These are phyloP conservation scores for Lachancea nothofagi DNA, from an alignment of 805 yeast species.

Conservation along the genomic window DNA sequence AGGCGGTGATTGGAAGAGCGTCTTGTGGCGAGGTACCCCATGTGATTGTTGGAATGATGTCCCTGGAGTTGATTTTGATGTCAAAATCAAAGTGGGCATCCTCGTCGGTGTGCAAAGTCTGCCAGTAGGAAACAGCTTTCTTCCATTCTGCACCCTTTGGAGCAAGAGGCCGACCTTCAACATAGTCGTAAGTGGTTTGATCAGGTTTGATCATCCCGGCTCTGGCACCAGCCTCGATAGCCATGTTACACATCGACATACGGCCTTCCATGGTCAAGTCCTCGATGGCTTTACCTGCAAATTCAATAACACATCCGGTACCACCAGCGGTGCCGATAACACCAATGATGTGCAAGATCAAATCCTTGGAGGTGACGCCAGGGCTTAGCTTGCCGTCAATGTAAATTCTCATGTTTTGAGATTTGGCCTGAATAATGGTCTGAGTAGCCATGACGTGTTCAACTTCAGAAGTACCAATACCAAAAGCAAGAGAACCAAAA, in stretches of 20 bases:
- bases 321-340: constrained; percentile 99
- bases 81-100: constrained; percentile 88
- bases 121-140: constrained; percentile 90
- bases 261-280: constrained; percentile 92
- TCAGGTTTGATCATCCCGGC: constrained; percentile 99
- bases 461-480: constrained; percentile 98
- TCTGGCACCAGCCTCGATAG: constrained; percentile 98
- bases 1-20: constrained; percentile 88
- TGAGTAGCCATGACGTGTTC: constrained; percentile 98
- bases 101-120: constrained; percentile 76
- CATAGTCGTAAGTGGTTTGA: constrained; percentile 77
- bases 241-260: constrained; percentile 99
- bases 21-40: constrained; percentile 99
- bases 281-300: constrained; percentile 92
- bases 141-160: constrained; percentile 95
- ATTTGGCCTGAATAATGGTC: constrained; percentile 88
- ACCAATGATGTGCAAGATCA: constrained; percentile 91
- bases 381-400: constrained; percentile 79
- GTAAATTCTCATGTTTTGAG: constrained; percentile 89
- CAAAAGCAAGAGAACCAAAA: constrained; percentile 94
- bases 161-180: constrained; percentile 90
- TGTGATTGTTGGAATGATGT: constrained; percentile 91
- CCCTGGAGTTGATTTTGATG: constrained; percentile 72
- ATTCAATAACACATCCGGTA: constrained; percentile 94
- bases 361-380: constrained; percentile 94